Percentiles rank a stretch among this genome's conserved stretches.
Conservation (phyloP, 2,329 filamentous ascomycete species). For the Cadophora luteo-olivacea region DNA sequence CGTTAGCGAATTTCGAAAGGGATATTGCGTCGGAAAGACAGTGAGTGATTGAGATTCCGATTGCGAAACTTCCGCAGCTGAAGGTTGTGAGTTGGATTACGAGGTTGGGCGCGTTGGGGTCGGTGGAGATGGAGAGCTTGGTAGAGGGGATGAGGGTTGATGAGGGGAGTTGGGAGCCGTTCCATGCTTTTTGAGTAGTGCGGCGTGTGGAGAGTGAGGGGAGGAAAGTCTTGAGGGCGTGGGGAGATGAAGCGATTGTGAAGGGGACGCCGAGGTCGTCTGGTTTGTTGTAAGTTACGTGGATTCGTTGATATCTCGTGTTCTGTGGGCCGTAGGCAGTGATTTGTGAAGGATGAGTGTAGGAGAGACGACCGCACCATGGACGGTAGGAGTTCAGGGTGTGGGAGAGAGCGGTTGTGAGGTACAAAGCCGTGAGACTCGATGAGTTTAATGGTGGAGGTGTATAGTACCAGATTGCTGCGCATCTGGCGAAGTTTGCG, state of each 20-base stretch:
- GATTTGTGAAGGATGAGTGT: constrained; percentile 40
- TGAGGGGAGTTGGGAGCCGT: constrained; percentile 46
- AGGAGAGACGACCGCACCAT: constrained; percentile 51
- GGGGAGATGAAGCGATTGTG: constrained; percentile 43
- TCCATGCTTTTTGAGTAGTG: constrained; percentile 44
- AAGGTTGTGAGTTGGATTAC: constrained; percentile 51
- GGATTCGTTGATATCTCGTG: constrained; percentile 46
- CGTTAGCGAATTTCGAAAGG: constrained; percentile 51
- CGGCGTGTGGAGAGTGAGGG: constrained; percentile 38
- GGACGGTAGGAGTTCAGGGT: constrained; percentile 51
- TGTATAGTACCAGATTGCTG: constrained; percentile 54
- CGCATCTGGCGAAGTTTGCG: constrained; percentile 49
- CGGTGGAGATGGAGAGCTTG: constrained; percentile 44
- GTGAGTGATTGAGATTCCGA: constrained; percentile 53
- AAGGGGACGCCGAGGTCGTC: constrained; percentile 53
- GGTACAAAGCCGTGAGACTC: constrained; percentile 22
- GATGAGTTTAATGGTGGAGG: constrained; percentile 31
- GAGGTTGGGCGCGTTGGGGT: constrained; percentile 39
- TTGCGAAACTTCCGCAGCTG: constrained; percentile 49
- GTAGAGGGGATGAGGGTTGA: constrained; percentile 45
- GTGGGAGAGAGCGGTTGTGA: constrained; percentile 43
- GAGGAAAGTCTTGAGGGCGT: constrained; percentile 43
- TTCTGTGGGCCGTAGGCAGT: constrained; percentile 34
- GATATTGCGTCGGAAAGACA: constrained; percentile 53
- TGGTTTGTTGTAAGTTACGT: constrained; percentile 46